Percentiles rank a stretch among this genome's conserved stretches.
These are phyloP conservation scores for Neurospora sp. DNA, from an alignment of 495 filamentous ascomycete species.

Conservation along the genomic window DNA sequence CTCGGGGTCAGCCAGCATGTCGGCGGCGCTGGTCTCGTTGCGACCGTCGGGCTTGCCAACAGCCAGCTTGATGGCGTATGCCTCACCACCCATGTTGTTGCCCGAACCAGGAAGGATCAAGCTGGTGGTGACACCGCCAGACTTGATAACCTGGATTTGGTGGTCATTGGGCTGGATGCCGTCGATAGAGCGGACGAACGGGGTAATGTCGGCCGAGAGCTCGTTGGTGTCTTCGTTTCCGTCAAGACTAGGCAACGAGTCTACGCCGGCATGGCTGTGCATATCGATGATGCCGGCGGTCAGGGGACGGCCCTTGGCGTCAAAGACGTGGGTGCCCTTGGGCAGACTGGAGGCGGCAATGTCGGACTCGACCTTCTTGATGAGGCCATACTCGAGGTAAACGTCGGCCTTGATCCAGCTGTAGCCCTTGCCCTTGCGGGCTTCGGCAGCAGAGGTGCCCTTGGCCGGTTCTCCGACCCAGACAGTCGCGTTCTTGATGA, in stretches of 20 bases:
- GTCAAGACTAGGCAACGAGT: slow-evolving; percentile 28
- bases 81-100: slow-evolving; percentile 61
- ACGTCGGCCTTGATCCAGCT: slow-evolving; percentile 36
- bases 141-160: slow-evolving; percentile 51
- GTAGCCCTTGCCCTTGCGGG: slow-evolving; percentile 37
- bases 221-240: slow-evolving; percentile 45
- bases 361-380: slow-evolving; percentile 28
- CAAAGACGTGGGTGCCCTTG: slow-evolving; percentile 30
- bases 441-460: slow-evolving; percentile 31
- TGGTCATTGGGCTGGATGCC: slow-evolving; percentile 39
- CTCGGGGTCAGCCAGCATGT: slow-evolving; percentile 40
- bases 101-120: slow-evolving; percentile 54
- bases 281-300: slow-evolving; percentile 59
- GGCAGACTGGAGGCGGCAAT: slow-evolving; percentile 25
- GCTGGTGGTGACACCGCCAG: slow-evolving; percentile 57
- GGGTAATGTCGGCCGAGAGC: slow-evolving; percentile 40
- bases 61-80: slow-evolving; percentile 52
- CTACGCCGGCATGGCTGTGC: slow-evolving; percentile 50
- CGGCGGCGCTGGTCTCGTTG: slow-evolving; percentile 40
- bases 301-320: slow-evolving; percentile 47
- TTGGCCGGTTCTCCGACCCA: slow-evolving; percentile 42
- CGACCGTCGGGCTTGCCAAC: slow-evolving; percentile 37
- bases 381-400: slow-evolving; percentile 38
- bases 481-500: slow-evolving; percentile 42
- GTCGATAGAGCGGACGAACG: slow-evolving; percentile 50